These are phyloP conservation scores for Aspergillus candidus DNA, from an alignment of 2,329 filamentous ascomycete genomes.

Conservation along the genomic window DNA sequence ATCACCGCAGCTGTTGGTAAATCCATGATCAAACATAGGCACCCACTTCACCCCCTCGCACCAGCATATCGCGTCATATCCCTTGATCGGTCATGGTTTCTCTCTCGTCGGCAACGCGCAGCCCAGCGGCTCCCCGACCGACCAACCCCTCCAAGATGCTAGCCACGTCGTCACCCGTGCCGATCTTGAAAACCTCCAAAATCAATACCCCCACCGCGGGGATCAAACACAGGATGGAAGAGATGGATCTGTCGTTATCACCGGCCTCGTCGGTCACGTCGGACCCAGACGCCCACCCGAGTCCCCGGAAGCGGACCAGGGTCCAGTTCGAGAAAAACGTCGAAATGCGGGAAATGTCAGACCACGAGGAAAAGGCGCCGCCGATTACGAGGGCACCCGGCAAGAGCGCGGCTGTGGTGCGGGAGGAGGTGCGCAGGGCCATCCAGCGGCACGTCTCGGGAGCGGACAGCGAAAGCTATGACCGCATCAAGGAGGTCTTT, in stretches of 20 bases:
- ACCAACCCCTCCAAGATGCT: constrained; percentile 27
- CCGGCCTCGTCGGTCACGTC: constrained; percentile 26
- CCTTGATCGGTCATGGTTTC: constrained; percentile 28
- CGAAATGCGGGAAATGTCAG: constrained; percentile 20
- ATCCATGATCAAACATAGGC: constrained; percentile 18
- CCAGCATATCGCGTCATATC: constrained; percentile 6
- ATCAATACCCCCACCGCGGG: constrained; percentile 16
- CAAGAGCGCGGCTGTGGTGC: constrained; percentile 52
- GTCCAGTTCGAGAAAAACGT: constrained; percentile 40
- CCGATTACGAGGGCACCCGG: constrained; percentile 26
- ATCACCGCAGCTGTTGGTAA: constrained; percentile 6
- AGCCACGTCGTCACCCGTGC: constrained; percentile 25
- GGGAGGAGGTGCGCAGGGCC: constrained; percentile 56
- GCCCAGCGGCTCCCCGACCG: constrained; percentile 21
- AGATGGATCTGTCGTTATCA: constrained; percentile 29
- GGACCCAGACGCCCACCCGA: constrained; percentile 21
- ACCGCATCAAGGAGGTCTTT: constrained; percentile 51
- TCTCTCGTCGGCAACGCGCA: constrained; percentile 24
- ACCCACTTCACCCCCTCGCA: constrained; percentile 4
- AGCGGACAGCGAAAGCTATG: constrained; percentile 52
- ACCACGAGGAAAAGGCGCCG: constrained; percentile 28
- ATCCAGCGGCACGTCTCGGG: constrained; percentile 47
- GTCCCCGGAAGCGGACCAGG: constrained; percentile 36
- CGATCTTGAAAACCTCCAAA: constrained; percentile 35
- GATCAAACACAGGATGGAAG: constrained; percentile 35